Evolutionary conservation across 371 early-diverging fungal genomes (phyloP), one percentile per base, ranked within the genome.

Genomic region (Mortierella sp.): DNA sequence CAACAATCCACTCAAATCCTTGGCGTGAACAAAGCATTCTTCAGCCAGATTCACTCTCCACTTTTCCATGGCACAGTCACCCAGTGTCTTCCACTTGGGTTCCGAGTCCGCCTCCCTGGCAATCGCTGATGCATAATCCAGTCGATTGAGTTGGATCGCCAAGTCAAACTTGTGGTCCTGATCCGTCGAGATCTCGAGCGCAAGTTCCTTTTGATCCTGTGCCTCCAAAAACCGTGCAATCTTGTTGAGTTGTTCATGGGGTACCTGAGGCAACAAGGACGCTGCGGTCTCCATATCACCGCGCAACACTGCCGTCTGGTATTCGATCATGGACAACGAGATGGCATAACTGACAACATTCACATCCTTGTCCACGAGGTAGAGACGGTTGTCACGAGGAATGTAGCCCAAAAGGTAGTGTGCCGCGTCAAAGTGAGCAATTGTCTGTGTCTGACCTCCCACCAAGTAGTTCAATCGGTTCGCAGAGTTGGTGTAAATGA

Each of bases 391-490:
- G 79, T 98, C 96, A 27, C 93, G 86, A 34, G 96, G 94, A 43
- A 95, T 87, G 72, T 97, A 99, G 7, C 98, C 98, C 48, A 98
- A 84, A 34, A 98, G 85, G 66, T 95, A 94, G 86, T 95, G 91
- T 39, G 87, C 90, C 84, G 82, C 82, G 82, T 96, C 98, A 80
- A 97, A 97, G 72, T 98, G 98, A 68, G 93, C 90, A 72, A 99
- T 89, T 6, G 96, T 96, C 56, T 93, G 93, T 5, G 91, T 88
- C 80, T 95, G 95, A 6, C 90, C 91, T 45, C 98, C 98, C 4
- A 99, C 97, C 41, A 98, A 81, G 68, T 98, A 98, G 82, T 93
- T 96, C 62, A 98, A 84, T 31, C 98, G 91, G 81, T 96, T 96
- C 58, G 89, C 83, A 16, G 88, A 78, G 74, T 92, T 95, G 47